These are phyloP conservation scores for Fomes fomentarius DNA, from an alignment of 1,284 basidiomycete genomes.

Conservation along the genomic window DNA sequence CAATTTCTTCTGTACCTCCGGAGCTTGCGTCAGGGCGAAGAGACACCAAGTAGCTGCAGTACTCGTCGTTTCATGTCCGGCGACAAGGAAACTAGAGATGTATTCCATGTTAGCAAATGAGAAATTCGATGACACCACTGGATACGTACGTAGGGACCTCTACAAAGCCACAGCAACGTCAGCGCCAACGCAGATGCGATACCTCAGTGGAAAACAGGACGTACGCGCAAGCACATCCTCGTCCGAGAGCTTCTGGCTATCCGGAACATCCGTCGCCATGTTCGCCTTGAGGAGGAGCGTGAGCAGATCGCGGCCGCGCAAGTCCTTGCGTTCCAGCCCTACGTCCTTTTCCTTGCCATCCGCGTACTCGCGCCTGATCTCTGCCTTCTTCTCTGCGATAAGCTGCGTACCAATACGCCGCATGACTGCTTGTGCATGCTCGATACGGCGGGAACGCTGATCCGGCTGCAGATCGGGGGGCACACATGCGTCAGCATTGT, in stretches of 20 bases:
- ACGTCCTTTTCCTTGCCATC: conserved; percentile 24
- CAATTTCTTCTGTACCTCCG: conserved; percentile 64
- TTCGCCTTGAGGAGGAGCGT: conserved; percentile 49
- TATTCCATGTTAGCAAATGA: no score
- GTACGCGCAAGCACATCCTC: conserved; percentile 60
- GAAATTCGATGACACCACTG: no score
- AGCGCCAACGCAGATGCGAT: no score
- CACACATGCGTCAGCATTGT: neutral
- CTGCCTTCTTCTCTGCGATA: conserved; percentile 44
- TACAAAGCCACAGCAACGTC: no score
- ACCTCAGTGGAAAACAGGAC: conserved; percentile 26
- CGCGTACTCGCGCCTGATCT: conserved; percentile 13
- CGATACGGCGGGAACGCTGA: neutral
- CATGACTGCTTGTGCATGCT: conserved; percentile 26
- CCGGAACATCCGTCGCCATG: conserved; percentile 46
- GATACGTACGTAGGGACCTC: conserved; percentile 24
- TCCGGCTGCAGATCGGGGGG: neutral
- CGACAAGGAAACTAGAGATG: conserved; percentile 50
- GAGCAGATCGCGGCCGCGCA: conserved; percentile 33
- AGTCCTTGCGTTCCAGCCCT: conserved; percentile 29
- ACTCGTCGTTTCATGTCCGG: conserved; percentile 76
- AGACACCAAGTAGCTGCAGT: conserved; percentile 60
- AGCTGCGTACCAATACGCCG: conserved; percentile 40
- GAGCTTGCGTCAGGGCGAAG: conserved; percentile 60
- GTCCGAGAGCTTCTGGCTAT: conserved; percentile 50